Base-by-base conservation (phyloP, 495 filamentous ascomycete genomes). In the Lophiostoma macrostomum region DNA sequence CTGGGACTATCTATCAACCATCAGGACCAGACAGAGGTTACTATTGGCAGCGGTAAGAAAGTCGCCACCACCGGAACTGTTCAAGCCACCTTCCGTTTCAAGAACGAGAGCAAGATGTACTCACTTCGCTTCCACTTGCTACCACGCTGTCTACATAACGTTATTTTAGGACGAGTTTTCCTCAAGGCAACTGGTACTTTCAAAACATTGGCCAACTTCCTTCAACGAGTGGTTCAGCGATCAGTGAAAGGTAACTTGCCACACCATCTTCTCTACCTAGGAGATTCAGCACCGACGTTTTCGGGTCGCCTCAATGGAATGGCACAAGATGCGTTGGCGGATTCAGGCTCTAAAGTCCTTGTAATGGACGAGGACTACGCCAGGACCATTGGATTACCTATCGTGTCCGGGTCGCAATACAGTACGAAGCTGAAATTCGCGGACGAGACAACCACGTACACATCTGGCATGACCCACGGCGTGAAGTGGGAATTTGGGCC, bases 361-460 rank as follows among this genome's bases (percentile, higher is more conserved):
- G 34, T 50, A 7, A 38, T 50, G 27, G 42, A 46, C 22, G 47
- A 50, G 24, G 32, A 38, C 8, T 29, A 50, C 23, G 47, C 47
- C 19, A 16, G 32, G 20, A 40, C 14, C 12, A 14, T 38, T 3
- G 34, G 47, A 4, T 23, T 50, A 3, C 34, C 29, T 11, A 50
- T 50, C 16, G 13, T 5, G 12, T 4, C 28, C 4, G 44, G 19
- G 5, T 5, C 3, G 18, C 6, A 23, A n/a, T 19, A 32, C 16
- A 5, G 44, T 13, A 34, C 14, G 10, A 49, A 23, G 19, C 30
- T 49, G 3, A 13, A 4, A 20, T 49, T 49, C 16, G 44, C 44
- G 4, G 44, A 49, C 19, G 19, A 35, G 8, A 19, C 44, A 3
- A 37, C 14, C 11, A 31, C 44, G 5, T 37, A 22, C 13, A 49